phyloP scores from a whole-genome alignment of 2,329 filamentous ascomycete species.

The Capronia epimyces region DNA sequence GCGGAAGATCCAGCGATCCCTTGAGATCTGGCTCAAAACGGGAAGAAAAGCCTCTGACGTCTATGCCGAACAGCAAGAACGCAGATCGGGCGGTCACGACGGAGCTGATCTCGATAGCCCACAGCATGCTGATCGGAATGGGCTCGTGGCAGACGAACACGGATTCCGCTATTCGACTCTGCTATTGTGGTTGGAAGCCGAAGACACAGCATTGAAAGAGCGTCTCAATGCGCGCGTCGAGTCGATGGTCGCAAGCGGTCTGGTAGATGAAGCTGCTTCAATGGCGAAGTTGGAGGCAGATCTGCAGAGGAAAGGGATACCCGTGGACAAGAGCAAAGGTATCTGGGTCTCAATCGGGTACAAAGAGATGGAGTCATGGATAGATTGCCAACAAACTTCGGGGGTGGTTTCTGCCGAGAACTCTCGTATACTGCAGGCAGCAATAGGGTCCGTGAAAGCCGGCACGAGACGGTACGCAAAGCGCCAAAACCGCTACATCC shows the following conservation, averaged over 20 bases:
- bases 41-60: slow-evolving; percentile 77
- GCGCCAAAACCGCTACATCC: slow-evolving; percentile 80
- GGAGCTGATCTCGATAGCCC: background rate
- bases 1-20: slow-evolving; percentile 80
- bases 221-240: slow-evolving; percentile 74
- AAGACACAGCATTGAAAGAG: slow-evolving; percentile 59
- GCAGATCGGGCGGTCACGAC: background rate
- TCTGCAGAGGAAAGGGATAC: slow-evolving; percentile 45
- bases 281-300: slow-evolving; percentile 27
- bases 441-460: slow-evolving; percentile 70
- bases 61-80: slow-evolving; percentile 65
- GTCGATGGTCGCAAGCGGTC: slow-evolving; percentile 67
- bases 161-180: slow-evolving; percentile 54
- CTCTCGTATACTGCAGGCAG: slow-evolving; percentile 30
- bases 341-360: slow-evolving; percentile 98
- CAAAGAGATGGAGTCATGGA: slow-evolving; percentile 77
- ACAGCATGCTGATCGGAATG: slow-evolving; percentile 23
- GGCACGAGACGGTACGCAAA: slow-evolving; percentile 85
- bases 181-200: slow-evolving; percentile 82
- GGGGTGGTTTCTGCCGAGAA: slow-evolving; percentile 2
- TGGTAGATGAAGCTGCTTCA: slow-evolving; percentile 56
- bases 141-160: slow-evolving; percentile 17
- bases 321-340: slow-evolving; percentile 68
- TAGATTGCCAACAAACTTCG: slow-evolving; percentile 39
- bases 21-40: slow-evolving; percentile 83